Evolutionary conservation across 2,329 filamentous ascomycete species (phyloP), one percentile per base, ranked within the genome.

Genomic region (Claviceps sp.): DNA sequence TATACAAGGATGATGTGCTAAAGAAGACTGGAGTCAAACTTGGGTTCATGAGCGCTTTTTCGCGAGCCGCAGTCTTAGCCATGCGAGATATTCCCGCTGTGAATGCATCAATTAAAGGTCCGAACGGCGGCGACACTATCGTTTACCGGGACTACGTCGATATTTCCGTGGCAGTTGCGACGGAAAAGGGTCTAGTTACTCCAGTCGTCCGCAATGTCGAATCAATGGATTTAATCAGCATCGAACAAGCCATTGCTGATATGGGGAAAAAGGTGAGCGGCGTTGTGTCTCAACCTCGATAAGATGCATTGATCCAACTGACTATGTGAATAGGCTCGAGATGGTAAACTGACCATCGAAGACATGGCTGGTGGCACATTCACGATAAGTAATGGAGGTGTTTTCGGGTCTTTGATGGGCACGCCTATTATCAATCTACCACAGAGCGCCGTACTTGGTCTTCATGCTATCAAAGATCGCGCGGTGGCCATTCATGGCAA

Each of bases 41-140:
- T 51, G 93, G 93, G n/a, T 98, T 97, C 76, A 97, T 98, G 91
- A 93, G 89, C 67, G 91, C 91, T 52, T 98, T 98, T 72, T 87
- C 91, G 4, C 86, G 86, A 57, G 93, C 93, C 47, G 87, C 82
- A 61, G 82, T 95, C 45, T 75, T 97, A 55, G 93, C 93, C 54
- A 95, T 96, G 87, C 86, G 85, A 63, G 90, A 97, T 58, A 75
- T 97, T n/a, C 93, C 90, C 13, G 85, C 84, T 1, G 88, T 97
- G 62, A 98, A 98, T 63, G 93, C 91, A 22, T 95, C 90, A 40
- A 98, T 98, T 59, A 93, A 98, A 67, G 93, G 93, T 9, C 88
- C 89, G 49, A 88, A 91, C 62, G 88, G 89, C 47, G 93, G 93
- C 54, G 93, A 98, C 68, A 97, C 93, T 44, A 95, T 98, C 60